phyloP scores from a whole-genome alignment of 345 rosid genomes.

The Eutrema japonicum region DNA sequence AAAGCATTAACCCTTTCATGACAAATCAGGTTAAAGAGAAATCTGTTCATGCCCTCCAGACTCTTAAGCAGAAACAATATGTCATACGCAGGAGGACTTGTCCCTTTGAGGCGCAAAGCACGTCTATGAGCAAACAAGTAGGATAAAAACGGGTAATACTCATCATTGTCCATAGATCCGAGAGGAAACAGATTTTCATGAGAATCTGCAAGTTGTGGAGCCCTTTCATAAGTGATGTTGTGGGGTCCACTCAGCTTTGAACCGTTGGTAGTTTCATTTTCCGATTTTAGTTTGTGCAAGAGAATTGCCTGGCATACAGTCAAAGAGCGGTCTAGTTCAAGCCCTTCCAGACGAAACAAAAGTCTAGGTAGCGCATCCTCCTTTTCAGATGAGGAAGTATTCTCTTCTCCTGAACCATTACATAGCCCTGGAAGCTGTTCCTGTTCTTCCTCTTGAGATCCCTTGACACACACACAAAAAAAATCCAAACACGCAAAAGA shows the following conservation, averaged over 20 bases:
- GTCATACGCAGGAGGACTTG: conserved; percentile 66
- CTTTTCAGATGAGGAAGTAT: conserved; percentile 43
- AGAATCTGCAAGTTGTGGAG: conserved; percentile 45
- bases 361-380: conserved; percentile 53
- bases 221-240: conserved; percentile 63
- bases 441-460: conserved; percentile 39
- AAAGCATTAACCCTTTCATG: conserved; percentile 63
- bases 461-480: conserved; percentile 43
- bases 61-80: conserved; percentile 72
- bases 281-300: conserved; percentile 64
- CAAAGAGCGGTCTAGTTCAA: conserved; percentile 56
- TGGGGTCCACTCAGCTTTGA: conserved; percentile 63
- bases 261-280: conserved; percentile 51
- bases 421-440: conserved; percentile 42
- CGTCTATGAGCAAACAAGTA: conserved; percentile 59
- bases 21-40: conserved; percentile 68
- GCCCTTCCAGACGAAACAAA: conserved; percentile 69
- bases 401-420: conserved; percentile 30
- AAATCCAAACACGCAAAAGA: conserved; percentile 12
- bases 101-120: conserved; percentile 57
- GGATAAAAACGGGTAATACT: conserved; percentile 52
- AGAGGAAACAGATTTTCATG: conserved; percentile 34
- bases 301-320: conserved; percentile 84
- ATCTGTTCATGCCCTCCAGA: conserved; percentile 74
- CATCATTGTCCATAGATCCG: conserved; percentile 39